Evolutionary conservation across 2,329 filamentous ascomycete genomes (phyloP), one percentile per base, ranked within the genome.

Genomic region (Colletotrichum musae): DNA sequence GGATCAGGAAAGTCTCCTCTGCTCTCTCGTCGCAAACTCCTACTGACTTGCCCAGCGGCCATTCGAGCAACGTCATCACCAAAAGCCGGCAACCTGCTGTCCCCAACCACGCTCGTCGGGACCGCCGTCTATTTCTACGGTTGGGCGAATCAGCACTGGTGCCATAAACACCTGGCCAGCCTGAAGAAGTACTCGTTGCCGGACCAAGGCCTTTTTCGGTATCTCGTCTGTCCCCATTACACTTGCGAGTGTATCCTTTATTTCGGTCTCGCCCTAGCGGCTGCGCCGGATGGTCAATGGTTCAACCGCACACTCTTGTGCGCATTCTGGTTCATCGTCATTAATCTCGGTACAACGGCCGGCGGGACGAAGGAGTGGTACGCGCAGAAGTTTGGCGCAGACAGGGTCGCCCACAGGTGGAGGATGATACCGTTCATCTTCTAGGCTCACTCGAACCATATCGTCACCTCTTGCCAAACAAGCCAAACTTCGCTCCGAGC

Each of bases 241-340:
- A 93, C 93, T 4, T 94, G 92, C 75, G 96, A 98, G 82, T 95
- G 93, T 77, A 78, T 92, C 48, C 89, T 98, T 68, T 98, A 99
- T 78, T 77, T 94, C 21, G 87, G 92, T n/a, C 81, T 99, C 72
- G 88, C 94, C 3, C 81, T 96, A 53, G 79, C 92, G 47, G 90
- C 91, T 36, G 94, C 95, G 1, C 94, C 95, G 0, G 75, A 81
- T 7, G 92, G 90, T 12, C 80, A 84, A 39, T 72, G 87, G 64
- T 78, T 94, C 68, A 98, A 97, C 80, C 88, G 83, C 77, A 95
- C 95, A 0, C 79, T 98, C 51, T 75, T 93, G 43, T 89, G 89
- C 64, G 93, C 89, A 6, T 76, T 93, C 48, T 74, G 90, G 4
- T 97, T 98, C 77, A 93, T 97, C 36, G 84, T 84, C 6, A 86